These are phyloP conservation scores for Blastocystis sp. DNA, from an alignment of 352 stramenopile genomes.

Conservation along the genomic window DNA sequence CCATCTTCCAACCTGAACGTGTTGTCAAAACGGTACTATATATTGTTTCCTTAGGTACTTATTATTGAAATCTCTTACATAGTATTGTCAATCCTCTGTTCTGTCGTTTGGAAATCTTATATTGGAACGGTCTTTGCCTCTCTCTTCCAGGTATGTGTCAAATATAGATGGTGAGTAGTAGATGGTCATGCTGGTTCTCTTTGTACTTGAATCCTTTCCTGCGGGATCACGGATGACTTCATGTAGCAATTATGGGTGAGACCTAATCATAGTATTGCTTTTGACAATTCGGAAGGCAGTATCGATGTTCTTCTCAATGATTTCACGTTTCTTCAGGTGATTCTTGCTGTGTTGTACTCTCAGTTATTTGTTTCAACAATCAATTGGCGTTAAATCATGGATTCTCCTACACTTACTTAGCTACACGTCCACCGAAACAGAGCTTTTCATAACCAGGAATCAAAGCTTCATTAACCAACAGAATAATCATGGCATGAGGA, in stretches of 20 bases:
- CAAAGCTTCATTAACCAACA: slow-evolving; percentile 84
- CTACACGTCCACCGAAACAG: slow-evolving; percentile 26
- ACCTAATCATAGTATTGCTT: slow-evolving; percentile 13
- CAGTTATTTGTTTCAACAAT: slow-evolving; percentile 17
- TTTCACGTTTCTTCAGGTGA: slow-evolving; percentile 10
- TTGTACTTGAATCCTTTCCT: slow-evolving; percentile 50
- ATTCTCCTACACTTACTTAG: not conserved
- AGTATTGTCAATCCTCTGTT: slow-evolving; percentile 40
- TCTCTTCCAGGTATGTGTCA: slow-evolving; percentile 4
- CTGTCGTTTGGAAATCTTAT: slow-evolving; percentile 49
- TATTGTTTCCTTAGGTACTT: not conserved
- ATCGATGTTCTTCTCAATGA: not conserved
- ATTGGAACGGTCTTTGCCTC: slow-evolving; percentile 30
- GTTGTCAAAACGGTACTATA: slow-evolving; percentile 9
- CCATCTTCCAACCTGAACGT: slow-evolving; percentile 21
- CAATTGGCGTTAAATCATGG: not conserved
- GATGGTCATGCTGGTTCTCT: slow-evolving; percentile 41
- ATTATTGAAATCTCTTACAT: not conserved
- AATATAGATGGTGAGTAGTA: not conserved
- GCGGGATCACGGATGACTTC: slow-evolving; percentile 24
- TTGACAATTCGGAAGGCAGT: not conserved
- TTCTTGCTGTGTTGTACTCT: not conserved
- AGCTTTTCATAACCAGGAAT: slow-evolving; percentile 41
- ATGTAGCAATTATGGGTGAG: not conserved
- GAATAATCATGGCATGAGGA: slow-evolving; percentile 98